Evolutionary conservation across 2,329 filamentous ascomycete species (phyloP), one percentile per base, ranked within the genome.

Genomic region (Macrophomina pseudophaseolina): DNA sequence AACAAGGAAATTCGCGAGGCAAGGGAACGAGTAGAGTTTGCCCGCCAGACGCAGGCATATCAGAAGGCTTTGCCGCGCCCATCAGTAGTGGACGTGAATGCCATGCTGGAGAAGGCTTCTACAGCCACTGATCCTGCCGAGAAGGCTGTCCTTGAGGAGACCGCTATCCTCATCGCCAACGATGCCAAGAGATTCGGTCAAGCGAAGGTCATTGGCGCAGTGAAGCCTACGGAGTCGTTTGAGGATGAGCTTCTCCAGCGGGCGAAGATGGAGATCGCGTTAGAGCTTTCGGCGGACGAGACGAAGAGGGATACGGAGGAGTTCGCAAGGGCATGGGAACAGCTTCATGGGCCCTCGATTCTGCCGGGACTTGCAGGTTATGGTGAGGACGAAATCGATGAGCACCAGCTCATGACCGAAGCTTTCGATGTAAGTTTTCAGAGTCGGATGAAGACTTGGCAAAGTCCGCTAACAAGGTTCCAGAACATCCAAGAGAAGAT

Each of bases 31-130:
- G 80, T 86, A 12, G 94, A 98, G 72, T 91, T 93, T 74, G 90
- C 88, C 76, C 86, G 94, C 60, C 90, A 95, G 72, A 96, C 92
- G 1, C 93, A 97, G 74, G 94, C 97, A n/a, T 89, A 97, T 78
- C 94, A 98, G 79, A 89, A 86, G 71, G 87, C 87, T 4, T 82
- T 99, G 12, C 95, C 95, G 7, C 87, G 94, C 52, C 93, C 95
- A 1, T 84, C 85, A 1, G 80, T 85, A 2, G 83, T 98, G 14
- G 90, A 98, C 76, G 79, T 95, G 28, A 82, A 89, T 60, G 83
- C 84, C 0, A 80, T 98, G 70, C 75, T 93, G 62, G 85, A 88
- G 69, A 84, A 83, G 38, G 91, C 90, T 0, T 84, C 86, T 2
- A 78, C 84, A 12, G 80, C 90, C 4, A 74, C 83, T 2, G 88